phyloP scores from a whole-genome alignment of 352 stramenopile genomes.

The Pythium brachiatum region DNA sequence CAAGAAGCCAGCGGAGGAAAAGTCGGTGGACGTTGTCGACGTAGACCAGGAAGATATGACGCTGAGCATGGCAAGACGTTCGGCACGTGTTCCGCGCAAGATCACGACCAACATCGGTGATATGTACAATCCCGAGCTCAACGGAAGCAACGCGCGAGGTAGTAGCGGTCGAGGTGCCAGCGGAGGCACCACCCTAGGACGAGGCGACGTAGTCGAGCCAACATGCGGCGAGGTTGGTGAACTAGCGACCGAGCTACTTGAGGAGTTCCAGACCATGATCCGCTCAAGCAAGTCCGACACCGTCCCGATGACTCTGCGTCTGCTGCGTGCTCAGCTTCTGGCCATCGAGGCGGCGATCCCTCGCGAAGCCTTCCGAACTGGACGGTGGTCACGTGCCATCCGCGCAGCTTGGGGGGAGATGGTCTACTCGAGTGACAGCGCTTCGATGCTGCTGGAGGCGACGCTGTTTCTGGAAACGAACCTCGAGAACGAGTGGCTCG shows the following conservation, averaged over 20 bases:
- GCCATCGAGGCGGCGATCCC: slow-evolving; percentile 72
- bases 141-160: slow-evolving; percentile 18
- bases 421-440: slow-evolving; percentile 55
- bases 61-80: slow-evolving; percentile 35
- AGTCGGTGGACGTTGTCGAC: slow-evolving; percentile 3
- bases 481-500: slow-evolving; percentile 75
- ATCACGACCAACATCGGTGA: slow-evolving; percentile 76
- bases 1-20: neutral
- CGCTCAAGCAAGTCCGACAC: slow-evolving; percentile 36
- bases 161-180: slow-evolving; percentile 23
- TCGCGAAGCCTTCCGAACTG: slow-evolving; percentile 73
- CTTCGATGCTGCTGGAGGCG: slow-evolving; percentile 50
- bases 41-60: slow-evolving; percentile 18
- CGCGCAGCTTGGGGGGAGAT: slow-evolving; percentile 77
- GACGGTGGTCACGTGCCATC: slow-evolving; percentile 60
- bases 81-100: slow-evolving; percentile 67
- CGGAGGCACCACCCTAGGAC: slow-evolving; percentile 16
- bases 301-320: slow-evolving; percentile 36
- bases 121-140: slow-evolving; percentile 72
- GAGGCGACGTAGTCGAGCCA: slow-evolving; percentile 34
- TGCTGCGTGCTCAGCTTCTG: slow-evolving; percentile 68
- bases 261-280: slow-evolving; percentile 52
- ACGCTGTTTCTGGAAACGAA: slow-evolving; percentile 74
- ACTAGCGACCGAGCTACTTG: slow-evolving; percentile 66
- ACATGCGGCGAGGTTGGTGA: slow-evolving; percentile 71